Evolutionary conservation across 345 rosid species (phyloP), one percentile per base, ranked within the genome.

Genomic region (Erodium maritimum): DNA sequence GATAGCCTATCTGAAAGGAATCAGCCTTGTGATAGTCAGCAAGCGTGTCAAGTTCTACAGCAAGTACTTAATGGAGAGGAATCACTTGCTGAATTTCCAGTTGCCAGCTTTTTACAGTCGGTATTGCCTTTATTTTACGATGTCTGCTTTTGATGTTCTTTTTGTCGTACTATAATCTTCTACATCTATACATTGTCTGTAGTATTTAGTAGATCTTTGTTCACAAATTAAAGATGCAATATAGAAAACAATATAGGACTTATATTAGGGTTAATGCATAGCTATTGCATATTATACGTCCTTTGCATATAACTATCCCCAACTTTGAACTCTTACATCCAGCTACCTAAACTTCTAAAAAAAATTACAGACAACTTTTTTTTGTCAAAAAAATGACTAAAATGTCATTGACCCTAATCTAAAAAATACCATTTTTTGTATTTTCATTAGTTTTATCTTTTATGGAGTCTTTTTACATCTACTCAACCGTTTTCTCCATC

Each of bases 21-120:
- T 66, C 79, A 66, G 51, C 59, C 74, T 70, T 73, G 72, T 68
- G 69, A 69, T 57, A 21, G 65, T 29, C 37, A 29, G 58, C 63
- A 21, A 66, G 65, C 77, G 63, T 53, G n/a, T 52, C 75, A 64
- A 58, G 65, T 63, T 63, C 80, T 65, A 42, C 75, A 29, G 37
- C 37, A 79, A 69, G 62, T 93, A 67, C 74, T 80, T 37, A 77
- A 76, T 63, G 83, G 76, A 63, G 84, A 83, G 73, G 87, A 83
- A 69, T 87, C 99, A 50, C 85, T 93, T 46, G 94, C 95, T 64
- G 96, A 89, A 79, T 93, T 93, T 71, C 99, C 99, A 57, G 79
- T 60, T 61, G 89, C 94, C 55, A 80, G 95, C 78, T 85, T 89
- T 72, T 74, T 93, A 55, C 85, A 87, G 61, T 67, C 82, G 82